Percentiles rank a stretch among this genome's conserved stretches.
Evolutionary conservation across 2,329 filamentous ascomycete species (phyloP).

Genomic region (Exophiala alcalophila): DNA sequence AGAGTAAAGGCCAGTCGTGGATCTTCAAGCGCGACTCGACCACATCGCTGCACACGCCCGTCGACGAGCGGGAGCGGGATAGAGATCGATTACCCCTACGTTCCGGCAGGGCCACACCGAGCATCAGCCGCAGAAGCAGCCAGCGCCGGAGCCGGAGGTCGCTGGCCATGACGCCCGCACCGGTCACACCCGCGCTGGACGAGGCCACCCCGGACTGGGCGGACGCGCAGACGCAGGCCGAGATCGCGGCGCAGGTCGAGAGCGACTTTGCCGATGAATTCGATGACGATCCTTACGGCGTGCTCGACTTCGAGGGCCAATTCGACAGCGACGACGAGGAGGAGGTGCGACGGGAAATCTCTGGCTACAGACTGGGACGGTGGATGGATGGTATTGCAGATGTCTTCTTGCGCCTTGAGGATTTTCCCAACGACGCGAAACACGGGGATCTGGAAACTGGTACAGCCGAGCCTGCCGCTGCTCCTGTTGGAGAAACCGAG

Average conservation of each 20-base stretch:
- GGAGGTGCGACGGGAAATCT: slow-evolving; percentile 52
- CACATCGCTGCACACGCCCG: slow-evolving; percentile 45
- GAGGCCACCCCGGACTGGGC: slow-evolving; percentile 29
- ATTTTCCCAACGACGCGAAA: slow-evolving; percentile 11
- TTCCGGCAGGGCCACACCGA: slow-evolving; percentile 25
- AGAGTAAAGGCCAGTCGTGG: slow-evolving; percentile 63
- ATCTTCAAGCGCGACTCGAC: slow-evolving; percentile 55
- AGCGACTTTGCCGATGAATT: slow-evolving; percentile 23
- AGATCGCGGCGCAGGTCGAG: slow-evolving; percentile 27
- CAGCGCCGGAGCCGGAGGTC: slow-evolving; percentile 37
- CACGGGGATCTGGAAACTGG: slow-evolving; percentile 7
- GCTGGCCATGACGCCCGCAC: slow-evolving; percentile 37
- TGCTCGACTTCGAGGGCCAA: slow-evolving; percentile 33
- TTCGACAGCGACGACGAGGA: slow-evolving; percentile 44
- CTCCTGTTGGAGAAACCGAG: slow-evolving; percentile 1
- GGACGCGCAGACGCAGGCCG: slow-evolving; percentile 29
- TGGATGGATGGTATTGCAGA: slow-evolving; percentile 59
- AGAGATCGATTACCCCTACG: no score
- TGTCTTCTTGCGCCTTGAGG: slow-evolving; percentile 30
- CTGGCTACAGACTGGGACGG: slow-evolving; percentile 55
- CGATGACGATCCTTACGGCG: slow-evolving; percentile 28
- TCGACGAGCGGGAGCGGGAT: slow-evolving; percentile 31
- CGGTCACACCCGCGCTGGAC: slow-evolving; percentile 16
- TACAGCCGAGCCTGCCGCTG: neutral
- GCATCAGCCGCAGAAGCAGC: slow-evolving; percentile 31